Conservation (phyloP, 441 rosid species). For the Gossypium davidsonii region DNA sequence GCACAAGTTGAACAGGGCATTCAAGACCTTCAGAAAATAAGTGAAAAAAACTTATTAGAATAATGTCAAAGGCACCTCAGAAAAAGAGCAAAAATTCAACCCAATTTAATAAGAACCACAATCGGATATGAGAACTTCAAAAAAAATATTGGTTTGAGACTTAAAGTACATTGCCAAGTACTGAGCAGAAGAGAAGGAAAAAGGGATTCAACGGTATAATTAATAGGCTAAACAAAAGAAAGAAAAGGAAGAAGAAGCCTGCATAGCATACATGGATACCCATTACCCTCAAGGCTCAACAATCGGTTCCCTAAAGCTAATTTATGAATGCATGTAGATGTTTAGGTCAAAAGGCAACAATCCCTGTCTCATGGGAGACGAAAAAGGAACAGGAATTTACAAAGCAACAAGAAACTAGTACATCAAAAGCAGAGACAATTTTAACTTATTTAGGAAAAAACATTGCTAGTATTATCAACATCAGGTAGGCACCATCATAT, state of each 20-base stretch:
- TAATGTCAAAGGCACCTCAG: background rate
- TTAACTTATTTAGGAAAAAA: background rate
- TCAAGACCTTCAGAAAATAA: conserved; percentile 54
- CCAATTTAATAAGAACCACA: background rate
- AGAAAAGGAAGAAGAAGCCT: background rate
- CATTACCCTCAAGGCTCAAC: background rate
- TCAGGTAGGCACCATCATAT: background rate
- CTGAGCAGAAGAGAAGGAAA: background rate
- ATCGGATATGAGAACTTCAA: background rate
- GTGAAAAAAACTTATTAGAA: conserved; percentile 9
- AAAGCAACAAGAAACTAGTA: background rate
- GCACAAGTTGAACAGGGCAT: conserved; percentile 90
- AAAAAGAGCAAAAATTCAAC: background rate
- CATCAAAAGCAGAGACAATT: background rate
- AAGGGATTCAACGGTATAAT: background rate
- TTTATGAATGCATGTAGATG: background rate
- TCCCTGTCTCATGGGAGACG: background rate
- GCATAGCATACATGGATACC: background rate
- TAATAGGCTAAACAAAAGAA: background rate
- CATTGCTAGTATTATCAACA: background rate
- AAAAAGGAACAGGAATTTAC: background rate
- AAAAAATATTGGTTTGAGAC: background rate
- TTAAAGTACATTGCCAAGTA: background rate
- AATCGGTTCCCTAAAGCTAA: background rate
- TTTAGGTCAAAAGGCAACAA: background rate